Conservation (phyloP, 257 asterid genomes). For the Przewalskia tangutica region DNA sequence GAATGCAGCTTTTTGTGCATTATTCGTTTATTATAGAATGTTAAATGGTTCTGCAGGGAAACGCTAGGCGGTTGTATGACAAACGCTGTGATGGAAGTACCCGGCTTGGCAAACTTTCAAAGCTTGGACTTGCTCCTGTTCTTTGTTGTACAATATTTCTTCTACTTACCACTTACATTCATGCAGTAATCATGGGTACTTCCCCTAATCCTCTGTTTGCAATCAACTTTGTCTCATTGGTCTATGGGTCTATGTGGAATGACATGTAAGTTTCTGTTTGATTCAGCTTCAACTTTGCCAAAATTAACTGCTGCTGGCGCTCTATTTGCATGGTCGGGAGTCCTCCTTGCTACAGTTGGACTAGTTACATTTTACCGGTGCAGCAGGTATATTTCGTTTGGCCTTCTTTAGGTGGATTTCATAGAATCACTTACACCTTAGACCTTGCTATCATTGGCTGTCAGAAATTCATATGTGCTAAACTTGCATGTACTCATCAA, state of each 20-base stretch:
- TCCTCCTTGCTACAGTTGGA: constrained; percentile 64
- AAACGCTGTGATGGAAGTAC: constrained; percentile 70
- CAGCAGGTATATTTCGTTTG: constrained; percentile 56
- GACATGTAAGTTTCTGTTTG: constrained; percentile 6
- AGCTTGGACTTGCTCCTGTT: constrained; percentile 91
- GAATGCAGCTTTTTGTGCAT: neutral
- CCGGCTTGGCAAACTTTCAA: constrained; percentile 60
- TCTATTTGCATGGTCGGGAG: constrained; percentile 93
- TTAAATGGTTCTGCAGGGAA: constrained; percentile 54
- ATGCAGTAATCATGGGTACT: constrained; percentile 71
- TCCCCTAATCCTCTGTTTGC: constrained; percentile 6
- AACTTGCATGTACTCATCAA: neutral
- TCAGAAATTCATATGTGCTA: neutral
- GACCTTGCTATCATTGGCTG: neutral
- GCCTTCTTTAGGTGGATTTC: neutral
- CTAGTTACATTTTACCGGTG: constrained; percentile 71
- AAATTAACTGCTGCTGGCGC: constrained; percentile 77
- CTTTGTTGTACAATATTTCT: constrained; percentile 72
- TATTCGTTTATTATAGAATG: neutral
- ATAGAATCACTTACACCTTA: neutral
- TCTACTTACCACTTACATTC: constrained; percentile 57
- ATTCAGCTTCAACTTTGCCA: constrained; percentile 79
- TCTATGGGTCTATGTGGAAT: neutral
- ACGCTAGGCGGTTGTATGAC: constrained; percentile 77
- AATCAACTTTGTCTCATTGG: neutral